Evolutionary conservation across 2,329 filamentous ascomycete genomes (phyloP).

Genomic region (Pyricularia grisea): DNA sequence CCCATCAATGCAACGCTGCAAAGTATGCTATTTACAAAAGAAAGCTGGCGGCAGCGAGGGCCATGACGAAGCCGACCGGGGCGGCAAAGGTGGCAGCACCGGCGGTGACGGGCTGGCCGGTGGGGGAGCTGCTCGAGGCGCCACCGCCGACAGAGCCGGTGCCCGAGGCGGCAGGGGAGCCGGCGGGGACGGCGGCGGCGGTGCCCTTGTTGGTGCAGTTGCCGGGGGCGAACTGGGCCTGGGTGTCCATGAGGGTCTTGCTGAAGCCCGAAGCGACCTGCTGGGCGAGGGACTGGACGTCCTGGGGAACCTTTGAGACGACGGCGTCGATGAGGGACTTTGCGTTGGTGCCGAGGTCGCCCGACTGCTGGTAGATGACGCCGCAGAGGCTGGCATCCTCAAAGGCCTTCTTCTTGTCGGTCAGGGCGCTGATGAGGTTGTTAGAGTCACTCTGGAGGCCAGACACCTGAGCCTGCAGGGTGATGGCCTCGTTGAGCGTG

Average conservation of each 20-base stretch:
- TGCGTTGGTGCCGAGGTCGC: conserved; percentile 14
- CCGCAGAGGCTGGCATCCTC: conserved; percentile 19
- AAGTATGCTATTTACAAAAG: neutral
- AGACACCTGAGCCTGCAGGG: conserved; percentile 9
- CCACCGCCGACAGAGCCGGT: neutral
- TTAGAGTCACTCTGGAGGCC: conserved; percentile 16
- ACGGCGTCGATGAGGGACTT: conserved; percentile 19
- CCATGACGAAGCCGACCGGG: neutral
- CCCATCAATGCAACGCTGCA: neutral
- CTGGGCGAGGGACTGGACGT: conserved; percentile 17
- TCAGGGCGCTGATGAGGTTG: conserved; percentile 16
- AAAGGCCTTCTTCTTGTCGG: conserved; percentile 17
- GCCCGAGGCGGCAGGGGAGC: neutral
- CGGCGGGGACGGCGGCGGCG: neutral
- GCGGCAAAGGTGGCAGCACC: neutral
- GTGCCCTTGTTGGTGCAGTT: conserved; percentile 19
- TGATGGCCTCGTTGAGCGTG: conserved; percentile 10
- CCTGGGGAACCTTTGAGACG: conserved; percentile 19
- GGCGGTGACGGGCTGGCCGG: conserved; percentile 3
- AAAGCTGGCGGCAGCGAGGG: neutral
- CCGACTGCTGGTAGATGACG: conserved; percentile 14
- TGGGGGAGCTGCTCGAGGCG: neutral
- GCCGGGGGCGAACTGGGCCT: conserved; percentile 15
- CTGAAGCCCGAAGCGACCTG: conserved; percentile 16
- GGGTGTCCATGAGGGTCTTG: conserved; percentile 13